Conservation (phyloP, 78 protist genomes). For the Anaeramoeba ignava region DNA sequence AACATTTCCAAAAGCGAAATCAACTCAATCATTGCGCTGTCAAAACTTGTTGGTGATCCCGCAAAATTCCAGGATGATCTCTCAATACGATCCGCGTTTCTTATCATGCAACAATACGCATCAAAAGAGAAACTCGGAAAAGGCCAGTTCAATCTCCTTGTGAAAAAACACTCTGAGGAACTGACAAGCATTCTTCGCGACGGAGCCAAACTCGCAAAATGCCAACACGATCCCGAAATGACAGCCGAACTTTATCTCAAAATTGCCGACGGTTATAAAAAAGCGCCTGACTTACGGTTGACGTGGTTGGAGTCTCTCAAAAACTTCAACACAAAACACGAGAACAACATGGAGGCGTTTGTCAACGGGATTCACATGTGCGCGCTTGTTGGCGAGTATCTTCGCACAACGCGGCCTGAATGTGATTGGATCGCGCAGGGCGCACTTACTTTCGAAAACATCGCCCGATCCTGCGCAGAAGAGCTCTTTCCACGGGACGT, state of each 20-base stretch:
- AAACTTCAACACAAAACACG: not conserved
- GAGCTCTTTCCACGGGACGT: not conserved
- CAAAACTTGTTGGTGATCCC: not conserved
- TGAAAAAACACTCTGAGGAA: not conserved
- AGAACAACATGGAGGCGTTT: not conserved
- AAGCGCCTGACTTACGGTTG: not conserved
- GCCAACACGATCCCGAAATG: not conserved
- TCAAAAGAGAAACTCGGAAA: not conserved
- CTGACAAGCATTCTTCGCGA: not conserved
- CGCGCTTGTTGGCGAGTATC: not conserved
- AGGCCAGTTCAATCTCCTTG: not conserved
- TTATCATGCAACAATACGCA: not conserved
- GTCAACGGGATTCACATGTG: not conserved
- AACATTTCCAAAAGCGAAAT: not conserved
- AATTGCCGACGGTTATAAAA: not conserved
- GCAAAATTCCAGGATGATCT: not conserved
- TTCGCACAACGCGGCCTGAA: not conserved
- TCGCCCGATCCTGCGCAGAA: not conserved
- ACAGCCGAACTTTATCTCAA: not conserved
- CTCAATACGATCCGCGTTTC: not conserved
- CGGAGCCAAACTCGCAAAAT: not conserved
- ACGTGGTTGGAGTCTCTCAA: not conserved
- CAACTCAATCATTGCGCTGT: not conserved
- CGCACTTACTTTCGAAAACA: not conserved
- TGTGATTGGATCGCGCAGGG: not conserved